Base-by-base conservation (phyloP, 108 stramenopile species). In the Mayamaea pseudoterrestris region DNA sequence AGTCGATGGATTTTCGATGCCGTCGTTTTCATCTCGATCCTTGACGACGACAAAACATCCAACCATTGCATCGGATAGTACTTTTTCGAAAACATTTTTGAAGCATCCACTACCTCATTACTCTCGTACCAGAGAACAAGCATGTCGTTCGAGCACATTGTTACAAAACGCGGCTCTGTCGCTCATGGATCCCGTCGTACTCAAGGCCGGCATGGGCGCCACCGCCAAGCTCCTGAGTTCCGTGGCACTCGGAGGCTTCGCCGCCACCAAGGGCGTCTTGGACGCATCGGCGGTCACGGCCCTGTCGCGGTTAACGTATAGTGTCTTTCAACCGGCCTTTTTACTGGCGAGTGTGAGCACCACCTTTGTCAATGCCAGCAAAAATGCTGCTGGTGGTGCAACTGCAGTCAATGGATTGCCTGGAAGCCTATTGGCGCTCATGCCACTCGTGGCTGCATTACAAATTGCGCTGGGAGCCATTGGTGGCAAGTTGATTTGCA, bases 281-380 rank as follows among this genome's bases (percentile, higher is more conserved):
- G 53, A 54, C 18, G 3, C 6, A 20, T 7, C 7, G 6, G 53
- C 53, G 1, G 39, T 54, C 6, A 41, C 14, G 3, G 40, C 41
- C 6, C 13, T 54, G 20, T 41, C 37, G 9, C 24, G 29, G 5
- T 42, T 54, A 27, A 54, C 41, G 3, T 54, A 54, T 42, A 28
- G 40, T 25, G n/a, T 54, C 5, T 54, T 54, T 42, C 53, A 54
- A 42, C 53, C 53, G 3, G 22, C 39, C 3, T 54, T 54, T 42
- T 28, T 54, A 27, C 20, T 54, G 9, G 17, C 25, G 27, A 25
- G 24, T 20, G 53, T 54, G 13, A 24, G 30, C 24, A 26, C 27
- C 13, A 54, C 40, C 21, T 11, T 41, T 39, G 30, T n/a, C 17
- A 34, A 12, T n/a, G 30, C 48, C 7, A 30, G 17, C 20, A 8